Percentiles rank a stretch among this genome's conserved stretches.
These are phyloP conservation scores for Collybiopsis confluens DNA, from an alignment of 768 basidiomycete genomes.

Conservation along the genomic window DNA sequence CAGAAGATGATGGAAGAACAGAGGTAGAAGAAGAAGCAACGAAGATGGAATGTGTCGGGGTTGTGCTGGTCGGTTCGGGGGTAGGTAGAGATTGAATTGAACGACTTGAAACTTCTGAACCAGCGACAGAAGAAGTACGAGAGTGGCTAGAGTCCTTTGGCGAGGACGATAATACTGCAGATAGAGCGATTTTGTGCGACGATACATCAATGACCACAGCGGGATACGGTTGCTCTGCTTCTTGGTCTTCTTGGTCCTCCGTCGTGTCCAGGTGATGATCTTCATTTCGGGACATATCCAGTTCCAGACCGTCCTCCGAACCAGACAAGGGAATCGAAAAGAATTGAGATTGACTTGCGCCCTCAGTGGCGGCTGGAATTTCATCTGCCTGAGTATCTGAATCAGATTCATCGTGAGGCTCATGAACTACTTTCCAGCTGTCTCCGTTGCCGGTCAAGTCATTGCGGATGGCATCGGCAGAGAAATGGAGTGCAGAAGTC, in stretches of 20 bases:
- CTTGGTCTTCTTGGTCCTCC: conserved; percentile 7
- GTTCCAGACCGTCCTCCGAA: conserved; percentile 10
- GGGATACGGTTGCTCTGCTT: conserved; percentile 26
- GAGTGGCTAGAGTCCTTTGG: background rate
- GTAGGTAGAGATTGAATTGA: conserved; percentile 4
- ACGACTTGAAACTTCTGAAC: background rate
- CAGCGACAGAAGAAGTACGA: conserved; percentile 1
- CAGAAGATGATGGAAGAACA: conserved; percentile 25
- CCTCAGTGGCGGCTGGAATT: too few species aligned
- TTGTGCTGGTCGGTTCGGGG: background rate
- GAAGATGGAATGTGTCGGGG: background rate
- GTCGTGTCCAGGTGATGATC: background rate
- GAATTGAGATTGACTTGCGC: conserved; percentile 13
- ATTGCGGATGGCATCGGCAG: conserved; percentile 53
- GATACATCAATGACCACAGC: conserved; percentile 42
- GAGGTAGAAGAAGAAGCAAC: conserved; percentile 20
- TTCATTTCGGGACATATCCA: background rate
- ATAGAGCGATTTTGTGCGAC: conserved; percentile 23
- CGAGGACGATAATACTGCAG: background rate
- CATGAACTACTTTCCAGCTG: conserved; percentile 28
- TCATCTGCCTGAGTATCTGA: too few species aligned
- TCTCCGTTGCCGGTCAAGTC: conserved; percentile 51
- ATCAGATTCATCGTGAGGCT: too few species aligned
- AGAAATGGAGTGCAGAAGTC: conserved; percentile 49
- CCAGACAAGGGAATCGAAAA: conserved; percentile 22